phyloP scores from a whole-genome alignment of 2,329 filamentous ascomycete genomes.

The Phyllosticta capitalensis region DNA sequence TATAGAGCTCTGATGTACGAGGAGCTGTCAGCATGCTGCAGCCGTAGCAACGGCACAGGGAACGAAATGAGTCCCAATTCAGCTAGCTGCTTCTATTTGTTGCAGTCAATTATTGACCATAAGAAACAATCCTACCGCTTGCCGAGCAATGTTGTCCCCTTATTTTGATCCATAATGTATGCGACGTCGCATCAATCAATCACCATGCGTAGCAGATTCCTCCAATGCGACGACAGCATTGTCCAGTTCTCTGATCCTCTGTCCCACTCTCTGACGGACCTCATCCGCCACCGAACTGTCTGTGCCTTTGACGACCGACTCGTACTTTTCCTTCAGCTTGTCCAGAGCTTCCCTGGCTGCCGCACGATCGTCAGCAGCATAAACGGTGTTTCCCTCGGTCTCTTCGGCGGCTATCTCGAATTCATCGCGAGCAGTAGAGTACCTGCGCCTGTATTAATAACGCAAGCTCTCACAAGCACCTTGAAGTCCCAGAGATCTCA shows the following conservation, averaged over 20 bases:
- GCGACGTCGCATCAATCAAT: not conserved
- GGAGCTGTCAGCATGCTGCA: too few relatives aligned
- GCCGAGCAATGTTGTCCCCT: too few relatives aligned
- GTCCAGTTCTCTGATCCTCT: constrained; percentile 45
- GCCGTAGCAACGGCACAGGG: too few relatives aligned
- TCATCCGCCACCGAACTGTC: constrained; percentile 38
- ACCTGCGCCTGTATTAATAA: constrained; percentile 8
- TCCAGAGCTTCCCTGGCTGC: constrained; percentile 45
- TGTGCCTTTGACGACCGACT: constrained; percentile 31
- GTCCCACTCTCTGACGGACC: constrained; percentile 41
- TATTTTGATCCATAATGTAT: not conserved
- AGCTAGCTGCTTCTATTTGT: too few relatives aligned
- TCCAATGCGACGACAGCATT: constrained; percentile 42
- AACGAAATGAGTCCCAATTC: too few relatives aligned
- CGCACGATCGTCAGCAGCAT: constrained; percentile 45
- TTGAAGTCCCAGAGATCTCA: constrained; percentile 9
- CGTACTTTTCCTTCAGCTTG: constrained; percentile 39
- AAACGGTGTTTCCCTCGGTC: constrained; percentile 45
- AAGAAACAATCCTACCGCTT: too few relatives aligned
- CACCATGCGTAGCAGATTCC: constrained; percentile 31
- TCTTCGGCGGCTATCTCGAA: constrained; percentile 45
- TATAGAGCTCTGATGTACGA: too few relatives aligned
- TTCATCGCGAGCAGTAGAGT: constrained; percentile 30
- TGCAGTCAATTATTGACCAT: too few relatives aligned
- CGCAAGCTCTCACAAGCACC: too few relatives aligned